phyloP scores from a whole-genome alignment of 495 filamentous ascomycete species.

The Cetradonia linearis region DNA sequence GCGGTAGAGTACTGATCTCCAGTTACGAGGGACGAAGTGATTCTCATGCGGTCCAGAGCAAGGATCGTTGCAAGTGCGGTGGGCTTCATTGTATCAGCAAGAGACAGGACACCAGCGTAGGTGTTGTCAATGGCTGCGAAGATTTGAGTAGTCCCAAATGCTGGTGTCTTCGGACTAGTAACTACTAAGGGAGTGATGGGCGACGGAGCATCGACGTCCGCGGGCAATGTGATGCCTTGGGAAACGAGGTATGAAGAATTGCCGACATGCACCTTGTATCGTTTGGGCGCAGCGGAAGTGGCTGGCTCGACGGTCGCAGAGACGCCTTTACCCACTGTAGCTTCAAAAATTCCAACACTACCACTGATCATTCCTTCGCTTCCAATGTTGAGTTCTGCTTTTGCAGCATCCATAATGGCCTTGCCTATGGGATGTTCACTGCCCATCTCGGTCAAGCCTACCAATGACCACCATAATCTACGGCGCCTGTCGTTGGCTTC shows the following conservation, averaged over 20 bases:
- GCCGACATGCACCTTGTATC: conserved; percentile 73
- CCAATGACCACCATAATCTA: conserved; percentile 84
- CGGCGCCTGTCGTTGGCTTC: conserved; percentile 53
- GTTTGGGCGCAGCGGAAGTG: conserved; percentile 48
- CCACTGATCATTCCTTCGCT: conserved; percentile 70
- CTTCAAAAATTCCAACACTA: conserved; percentile 72
- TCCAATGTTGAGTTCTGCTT: conserved; percentile 59
- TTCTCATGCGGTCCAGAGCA: conserved; percentile 74
- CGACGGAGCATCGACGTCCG: conserved; percentile 23
- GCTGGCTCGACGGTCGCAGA: conserved; percentile 71
- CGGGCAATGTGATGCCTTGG: conserved; percentile 54
- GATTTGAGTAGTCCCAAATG: conserved; percentile 72
- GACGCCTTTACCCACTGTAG: conserved; percentile 76
- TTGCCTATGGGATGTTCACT: conserved; percentile 93
- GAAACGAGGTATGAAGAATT: conserved; percentile 67
- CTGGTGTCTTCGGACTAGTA: conserved; percentile 25
- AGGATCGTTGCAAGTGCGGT: conserved; percentile 72
- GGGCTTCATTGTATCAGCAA: conserved; percentile 83
- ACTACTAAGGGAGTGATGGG: conserved; percentile 28
- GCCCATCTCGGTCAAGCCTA: conserved; percentile 85
- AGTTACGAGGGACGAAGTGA: conserved; percentile 84
- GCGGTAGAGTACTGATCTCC: conserved; percentile 82
- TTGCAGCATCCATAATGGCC: conserved; percentile 66
- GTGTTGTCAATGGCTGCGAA: conserved; percentile 75
- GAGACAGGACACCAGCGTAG: conserved; percentile 71